phyloP scores from a whole-genome alignment of 306 rosid genomes.

The Trifolium subterraneum region DNA sequence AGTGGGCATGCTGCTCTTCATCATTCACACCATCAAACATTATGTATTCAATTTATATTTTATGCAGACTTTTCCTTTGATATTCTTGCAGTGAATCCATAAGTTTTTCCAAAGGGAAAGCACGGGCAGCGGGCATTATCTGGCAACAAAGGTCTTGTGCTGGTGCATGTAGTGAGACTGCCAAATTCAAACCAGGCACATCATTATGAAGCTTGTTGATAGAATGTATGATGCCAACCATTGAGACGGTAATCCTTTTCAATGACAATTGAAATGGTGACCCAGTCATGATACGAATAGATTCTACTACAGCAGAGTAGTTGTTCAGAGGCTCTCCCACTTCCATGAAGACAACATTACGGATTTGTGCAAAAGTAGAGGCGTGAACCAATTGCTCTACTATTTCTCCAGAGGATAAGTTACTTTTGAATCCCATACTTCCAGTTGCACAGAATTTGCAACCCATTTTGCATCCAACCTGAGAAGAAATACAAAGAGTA shows the following conservation, averaged over 20 bases:
- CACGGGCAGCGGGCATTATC: conserved; percentile 99
- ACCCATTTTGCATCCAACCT: conserved; percentile 99
- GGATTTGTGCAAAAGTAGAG: conserved; percentile 71
- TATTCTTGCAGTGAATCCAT: conserved; percentile 84
- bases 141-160: conserved; percentile 91
- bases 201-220: conserved; percentile 88
- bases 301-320: conserved; percentile 80
- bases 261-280: conserved; percentile 81
- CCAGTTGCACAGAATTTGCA: conserved; percentile 99
- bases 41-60: conserved; percentile 92
- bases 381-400: conserved; percentile 92
- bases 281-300: conserved; percentile 78
- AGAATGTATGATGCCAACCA: conserved; percentile 92
- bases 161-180: conserved; percentile 96
- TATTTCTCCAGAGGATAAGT: conserved; percentile 80
- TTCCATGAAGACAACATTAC: conserved; percentile 96
- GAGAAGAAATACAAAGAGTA: conserved; percentile 89
- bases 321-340: conserved; percentile 98
- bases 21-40: conserved; percentile 97
- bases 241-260: conserved; percentile 83
- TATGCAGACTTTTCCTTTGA: conserved; percentile 84
- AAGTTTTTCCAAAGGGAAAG: conserved; percentile 88
- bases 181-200: conserved; percentile 93
- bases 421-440: conserved; percentile 90
- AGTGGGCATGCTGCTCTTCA: conserved; percentile 91